phyloP scores from a whole-genome alignment of 2,329 filamentous ascomycete genomes.

The Pseudogymnoascus sp. region DNA sequence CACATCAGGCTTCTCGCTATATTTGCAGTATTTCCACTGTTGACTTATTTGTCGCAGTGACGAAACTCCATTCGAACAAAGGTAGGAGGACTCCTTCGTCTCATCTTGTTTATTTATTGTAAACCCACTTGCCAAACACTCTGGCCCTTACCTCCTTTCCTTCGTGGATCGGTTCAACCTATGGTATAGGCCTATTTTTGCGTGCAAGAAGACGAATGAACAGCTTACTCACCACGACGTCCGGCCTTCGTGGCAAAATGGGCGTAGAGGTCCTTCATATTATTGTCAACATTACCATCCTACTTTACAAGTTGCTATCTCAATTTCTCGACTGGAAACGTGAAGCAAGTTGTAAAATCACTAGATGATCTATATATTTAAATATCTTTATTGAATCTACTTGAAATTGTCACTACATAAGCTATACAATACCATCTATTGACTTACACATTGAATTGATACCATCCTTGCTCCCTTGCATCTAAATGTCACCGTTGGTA shows the following conservation, averaged over 20 bases:
- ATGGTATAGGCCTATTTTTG: constrained; percentile 79
- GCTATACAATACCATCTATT: not conserved
- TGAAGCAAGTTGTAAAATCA: not conserved
- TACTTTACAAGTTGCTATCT: not conserved
- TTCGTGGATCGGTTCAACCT: constrained; percentile 34
- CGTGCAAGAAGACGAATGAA: constrained; percentile 63
- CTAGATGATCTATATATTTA: not conserved
- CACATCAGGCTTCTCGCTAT: not conserved
- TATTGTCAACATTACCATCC: constrained; percentile 47
- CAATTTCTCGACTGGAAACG: not conserved
- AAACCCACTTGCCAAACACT: constrained; percentile 62
- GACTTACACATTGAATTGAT: not conserved
- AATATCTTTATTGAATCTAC: not conserved
- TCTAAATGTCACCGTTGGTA: not conserved
- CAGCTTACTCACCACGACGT: constrained; percentile 64
- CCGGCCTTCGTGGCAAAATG: constrained; percentile 41
- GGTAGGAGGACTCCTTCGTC: not conserved
- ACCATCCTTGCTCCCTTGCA: not conserved
- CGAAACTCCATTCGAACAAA: not conserved
- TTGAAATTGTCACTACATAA: not conserved
- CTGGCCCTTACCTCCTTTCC: constrained; percentile 60
- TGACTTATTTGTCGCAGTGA: not conserved
- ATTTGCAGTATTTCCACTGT: not conserved
- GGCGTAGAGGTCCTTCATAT: constrained; percentile 62
- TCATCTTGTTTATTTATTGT: not conserved